phyloP scores from a whole-genome alignment of 2,329 filamentous ascomycete species.

The Diplodia seriata region DNA sequence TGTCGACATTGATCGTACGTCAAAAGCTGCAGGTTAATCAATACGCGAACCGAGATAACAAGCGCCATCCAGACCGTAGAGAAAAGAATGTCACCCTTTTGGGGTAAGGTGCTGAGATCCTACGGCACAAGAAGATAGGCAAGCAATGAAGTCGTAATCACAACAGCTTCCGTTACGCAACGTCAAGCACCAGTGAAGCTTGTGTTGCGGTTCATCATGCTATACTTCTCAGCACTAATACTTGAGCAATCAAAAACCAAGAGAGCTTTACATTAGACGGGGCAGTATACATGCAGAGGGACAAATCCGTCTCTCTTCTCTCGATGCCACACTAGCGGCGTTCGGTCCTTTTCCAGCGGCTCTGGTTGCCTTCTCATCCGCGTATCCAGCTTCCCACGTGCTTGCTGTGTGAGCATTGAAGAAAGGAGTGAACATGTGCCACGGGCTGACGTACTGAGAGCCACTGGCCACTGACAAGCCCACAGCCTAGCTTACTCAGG shows the following conservation, averaged over 20 bases:
- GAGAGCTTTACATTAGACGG: not conserved
- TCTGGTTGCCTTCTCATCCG: not conserved
- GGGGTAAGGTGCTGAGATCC: too few relatives aligned
- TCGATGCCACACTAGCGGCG: not conserved
- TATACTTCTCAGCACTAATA: not conserved
- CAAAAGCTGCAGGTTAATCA: too few relatives aligned
- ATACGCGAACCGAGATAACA: too few relatives aligned
- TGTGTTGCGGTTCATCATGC: not conserved
- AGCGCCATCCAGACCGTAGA: too few relatives aligned
- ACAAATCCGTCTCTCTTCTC: not conserved
- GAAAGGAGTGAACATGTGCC: not conserved
- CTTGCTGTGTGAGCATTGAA: not conserved
- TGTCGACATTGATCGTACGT: too few relatives aligned
- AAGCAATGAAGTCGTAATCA: too few relatives aligned
- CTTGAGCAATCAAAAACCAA: not conserved
- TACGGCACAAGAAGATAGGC: too few relatives aligned
- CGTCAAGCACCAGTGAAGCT: too few relatives aligned
- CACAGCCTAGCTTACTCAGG: not conserved
- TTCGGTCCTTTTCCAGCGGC: not conserved
- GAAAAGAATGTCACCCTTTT: too few relatives aligned
- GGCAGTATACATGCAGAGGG: not conserved
- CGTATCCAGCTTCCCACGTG: not conserved
- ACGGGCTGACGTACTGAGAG: not conserved
- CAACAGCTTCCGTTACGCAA: too few relatives aligned
- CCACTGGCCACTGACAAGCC: not conserved